Conservation (phyloP, 73 alveolate species). For the Tetrahymena elliotti region DNA sequence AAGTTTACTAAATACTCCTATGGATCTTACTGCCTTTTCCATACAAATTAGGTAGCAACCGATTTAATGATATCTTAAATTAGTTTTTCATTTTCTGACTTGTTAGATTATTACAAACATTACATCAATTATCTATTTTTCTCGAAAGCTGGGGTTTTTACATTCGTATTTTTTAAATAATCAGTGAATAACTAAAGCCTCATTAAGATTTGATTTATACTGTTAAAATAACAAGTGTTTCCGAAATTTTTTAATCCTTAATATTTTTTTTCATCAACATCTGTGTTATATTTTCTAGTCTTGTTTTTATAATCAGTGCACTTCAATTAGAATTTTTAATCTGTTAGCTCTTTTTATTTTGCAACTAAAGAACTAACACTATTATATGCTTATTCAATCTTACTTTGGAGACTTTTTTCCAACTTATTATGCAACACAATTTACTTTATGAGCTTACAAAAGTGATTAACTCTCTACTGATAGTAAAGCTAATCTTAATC, state of each 20-base stretch:
- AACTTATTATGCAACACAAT: background rate
- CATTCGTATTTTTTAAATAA: background rate
- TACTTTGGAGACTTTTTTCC: background rate
- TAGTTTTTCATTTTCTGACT: background rate
- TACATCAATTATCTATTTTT: background rate
- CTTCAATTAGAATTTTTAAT: background rate
- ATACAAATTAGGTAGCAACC: background rate
- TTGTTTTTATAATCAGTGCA: background rate
- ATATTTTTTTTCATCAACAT: background rate
- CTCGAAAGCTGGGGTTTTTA: background rate
- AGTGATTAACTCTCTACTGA: background rate
- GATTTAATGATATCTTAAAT: no score
- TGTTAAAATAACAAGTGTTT: background rate
- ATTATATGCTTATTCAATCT: background rate
- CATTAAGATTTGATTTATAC: background rate
- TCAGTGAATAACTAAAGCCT: background rate
- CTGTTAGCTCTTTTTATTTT: background rate
- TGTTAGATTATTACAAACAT: background rate
- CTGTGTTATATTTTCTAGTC: background rate
- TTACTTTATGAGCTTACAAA: background rate
- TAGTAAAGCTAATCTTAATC: background rate
- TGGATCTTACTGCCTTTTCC: background rate
- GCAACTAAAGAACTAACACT: background rate
- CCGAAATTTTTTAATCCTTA: background rate
- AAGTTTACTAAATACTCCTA: background rate